These are phyloP conservation scores for Macroventuria anomochaeta DNA, from an alignment of 2,329 filamentous ascomycete genomes.

Conservation along the genomic window DNA sequence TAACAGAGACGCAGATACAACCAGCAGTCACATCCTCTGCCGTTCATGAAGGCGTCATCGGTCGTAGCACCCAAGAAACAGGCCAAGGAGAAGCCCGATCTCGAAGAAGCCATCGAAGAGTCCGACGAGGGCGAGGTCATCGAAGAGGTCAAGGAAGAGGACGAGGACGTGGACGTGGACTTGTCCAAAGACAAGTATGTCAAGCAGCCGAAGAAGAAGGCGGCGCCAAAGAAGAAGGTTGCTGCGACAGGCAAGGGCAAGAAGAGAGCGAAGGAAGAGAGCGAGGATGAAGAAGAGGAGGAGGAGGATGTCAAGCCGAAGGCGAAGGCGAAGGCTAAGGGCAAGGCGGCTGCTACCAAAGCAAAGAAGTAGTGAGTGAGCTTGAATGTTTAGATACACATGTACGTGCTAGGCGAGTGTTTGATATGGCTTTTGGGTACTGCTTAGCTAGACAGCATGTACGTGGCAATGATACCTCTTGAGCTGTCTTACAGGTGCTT, in stretches of 20 bases:
- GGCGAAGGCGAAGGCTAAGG: conserved; percentile 53
- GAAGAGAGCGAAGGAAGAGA: conserved; percentile 41
- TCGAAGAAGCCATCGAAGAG: conserved; percentile 95
- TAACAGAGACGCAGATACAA: conserved; percentile 72
- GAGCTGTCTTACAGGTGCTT: not conserved
- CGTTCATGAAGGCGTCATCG: conserved; percentile 92
- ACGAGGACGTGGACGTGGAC: conserved; percentile 78
- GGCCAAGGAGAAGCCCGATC: conserved; percentile 80
- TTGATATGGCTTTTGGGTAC: not conserved
- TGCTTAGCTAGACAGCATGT: not conserved
- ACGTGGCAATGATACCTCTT: conserved; percentile 6
- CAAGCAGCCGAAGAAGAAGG: conserved; percentile 83
- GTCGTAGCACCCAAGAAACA: conserved; percentile 74
- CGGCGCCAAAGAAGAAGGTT: conserved; percentile 51
- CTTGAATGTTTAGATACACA: not conserved
- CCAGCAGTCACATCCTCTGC: conserved; percentile 80
- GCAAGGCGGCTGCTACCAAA: conserved; percentile 50
- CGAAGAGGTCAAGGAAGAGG: conserved; percentile 62
- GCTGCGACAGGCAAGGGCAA: conserved; percentile 56
- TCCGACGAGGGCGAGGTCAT: conserved; percentile 70
- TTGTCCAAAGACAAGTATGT: conserved; percentile 96
- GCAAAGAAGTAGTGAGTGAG: conserved; percentile 29
- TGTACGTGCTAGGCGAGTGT: not conserved
- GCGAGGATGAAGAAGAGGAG: conserved; percentile 46
- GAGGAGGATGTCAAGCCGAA: conserved; percentile 60